phyloP scores from a whole-genome alignment of 441 rosid genomes.

The Gossypium trilobum region DNA sequence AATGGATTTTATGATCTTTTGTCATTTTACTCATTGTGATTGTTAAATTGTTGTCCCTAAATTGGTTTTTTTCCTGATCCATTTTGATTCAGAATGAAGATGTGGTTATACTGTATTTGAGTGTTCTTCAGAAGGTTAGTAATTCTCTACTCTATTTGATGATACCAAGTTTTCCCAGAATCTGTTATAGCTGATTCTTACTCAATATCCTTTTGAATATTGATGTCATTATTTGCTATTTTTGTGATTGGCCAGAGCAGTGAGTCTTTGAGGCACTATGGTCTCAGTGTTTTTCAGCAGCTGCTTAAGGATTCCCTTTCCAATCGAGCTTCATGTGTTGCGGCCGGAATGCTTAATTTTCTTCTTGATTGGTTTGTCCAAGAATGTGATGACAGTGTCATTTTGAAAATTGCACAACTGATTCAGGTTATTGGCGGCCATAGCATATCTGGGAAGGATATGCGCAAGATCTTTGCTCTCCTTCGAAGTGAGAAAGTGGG shows the following conservation, averaged over 20 bases:
- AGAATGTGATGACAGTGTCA: constrained; percentile 67
- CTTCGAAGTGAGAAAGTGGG: constrained; percentile 96
- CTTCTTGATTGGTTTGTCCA: constrained; percentile 95
- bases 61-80: constrained; percentile 19
- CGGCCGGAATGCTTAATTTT: constrained; percentile 93
- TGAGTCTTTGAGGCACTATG: constrained; percentile 77
- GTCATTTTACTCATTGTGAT: background rate
- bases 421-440: constrained; percentile 96
- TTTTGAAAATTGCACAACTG: constrained; percentile 80
- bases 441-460: constrained; percentile 99
- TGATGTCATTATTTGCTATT: constrained; percentile 34
- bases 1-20: background rate
- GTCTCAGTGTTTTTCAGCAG: constrained; percentile 77
- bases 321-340: constrained; percentile 88
- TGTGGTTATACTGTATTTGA: constrained; percentile 82
- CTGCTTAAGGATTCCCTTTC: constrained; percentile 91
- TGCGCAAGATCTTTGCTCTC: constrained; percentile 91
- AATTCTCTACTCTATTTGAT: constrained; percentile 13
- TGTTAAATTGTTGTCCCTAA: background rate
- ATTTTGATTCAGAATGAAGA: constrained; percentile 78
- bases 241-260: constrained; percentile 98
- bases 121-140: constrained; percentile 96
- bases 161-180: background rate
- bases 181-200: constrained; percentile 1
- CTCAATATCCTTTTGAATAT: constrained; percentile 5